Evolutionary conservation across 1,284 basidiomycete genomes (phyloP).

Genomic region (Flammula alnicola): DNA sequence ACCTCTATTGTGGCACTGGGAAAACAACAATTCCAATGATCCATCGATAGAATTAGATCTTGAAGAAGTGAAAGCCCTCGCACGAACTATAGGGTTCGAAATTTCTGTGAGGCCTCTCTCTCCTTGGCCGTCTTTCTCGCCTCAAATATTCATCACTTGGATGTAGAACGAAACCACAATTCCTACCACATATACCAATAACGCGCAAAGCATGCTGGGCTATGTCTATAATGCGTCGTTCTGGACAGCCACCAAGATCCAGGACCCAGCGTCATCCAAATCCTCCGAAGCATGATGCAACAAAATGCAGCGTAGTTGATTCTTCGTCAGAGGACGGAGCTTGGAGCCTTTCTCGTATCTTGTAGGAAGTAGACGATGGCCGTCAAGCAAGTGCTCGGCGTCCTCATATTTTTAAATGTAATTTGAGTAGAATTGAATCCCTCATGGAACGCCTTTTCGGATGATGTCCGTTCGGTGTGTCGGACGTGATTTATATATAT

Average conservation of each 20-base stretch:
- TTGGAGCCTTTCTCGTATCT: too few relatives aligned
- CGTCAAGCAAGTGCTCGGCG: too few relatives aligned
- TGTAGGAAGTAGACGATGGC: too few relatives aligned
- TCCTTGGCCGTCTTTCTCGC: not conserved
- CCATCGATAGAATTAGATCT: conserved; percentile 88
- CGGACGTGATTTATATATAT: too few relatives aligned
- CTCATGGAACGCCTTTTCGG: too few relatives aligned
- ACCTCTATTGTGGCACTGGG: conserved; percentile 95
- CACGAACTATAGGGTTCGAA: conserved; percentile 81
- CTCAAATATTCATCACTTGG: not conserved
- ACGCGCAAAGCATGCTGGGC: conserved; percentile 82
- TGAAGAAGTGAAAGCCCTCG: conserved; percentile 85
- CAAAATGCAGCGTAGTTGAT: too few relatives aligned
- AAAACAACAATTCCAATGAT: conserved; percentile 83
- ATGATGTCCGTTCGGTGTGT: too few relatives aligned
- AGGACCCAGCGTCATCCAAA: not conserved
- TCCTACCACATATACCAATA: conserved; percentile 87
- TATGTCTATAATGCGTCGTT: conserved; percentile 87
- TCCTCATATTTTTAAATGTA: too few relatives aligned
- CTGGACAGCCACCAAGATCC: conserved; percentile 79
- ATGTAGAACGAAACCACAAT: conserved; percentile 81
- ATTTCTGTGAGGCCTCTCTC: conserved; percentile 57
- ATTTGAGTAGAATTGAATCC: too few relatives aligned
- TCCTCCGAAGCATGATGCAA: too few relatives aligned
- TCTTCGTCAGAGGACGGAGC: too few relatives aligned